A percentile compares a stretch with the other conserved stretches of the same genome.
Evolutionary conservation across 148 eudicot species (phyloP).

Genomic region (Rhododendron williamsianum): DNA sequence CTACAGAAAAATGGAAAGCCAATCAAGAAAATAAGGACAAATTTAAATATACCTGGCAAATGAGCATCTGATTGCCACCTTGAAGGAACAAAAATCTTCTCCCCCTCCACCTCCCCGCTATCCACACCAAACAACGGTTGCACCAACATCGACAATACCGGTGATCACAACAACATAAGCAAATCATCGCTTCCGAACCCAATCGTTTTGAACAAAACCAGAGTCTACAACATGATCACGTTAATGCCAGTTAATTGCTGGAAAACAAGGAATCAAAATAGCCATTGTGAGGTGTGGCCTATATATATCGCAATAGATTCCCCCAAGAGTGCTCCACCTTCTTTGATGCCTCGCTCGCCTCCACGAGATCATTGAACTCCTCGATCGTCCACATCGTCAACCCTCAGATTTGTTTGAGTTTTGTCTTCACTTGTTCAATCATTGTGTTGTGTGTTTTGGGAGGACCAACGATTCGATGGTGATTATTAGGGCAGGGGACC

Average conservation of each 20-base stretch:
- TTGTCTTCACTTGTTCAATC: not conserved
- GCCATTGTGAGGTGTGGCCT: slow-evolving; percentile 37
- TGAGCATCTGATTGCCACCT: too few species aligned
- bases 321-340: slow-evolving; percentile 23
- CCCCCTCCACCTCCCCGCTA: too few species aligned
- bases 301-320: slow-evolving; percentile 24
- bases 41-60: too few species aligned
- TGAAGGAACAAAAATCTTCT: too few species aligned
- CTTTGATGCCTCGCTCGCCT: slow-evolving; percentile 19
- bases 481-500: too few species aligned
- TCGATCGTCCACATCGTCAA: slow-evolving; percentile 21
- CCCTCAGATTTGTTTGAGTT: slow-evolving; percentile 24
- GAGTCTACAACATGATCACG: slow-evolving; percentile 39
- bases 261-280: slow-evolving; percentile 28
- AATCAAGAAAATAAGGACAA: too few species aligned
- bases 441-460: too few species aligned
- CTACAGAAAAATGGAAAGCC: too few species aligned
- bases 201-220: slow-evolving; percentile 29
- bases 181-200: slow-evolving; percentile 18
- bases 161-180: too few species aligned
- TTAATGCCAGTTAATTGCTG: slow-evolving; percentile 43
- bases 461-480: too few species aligned
- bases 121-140: too few species aligned
- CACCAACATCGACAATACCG: too few species aligned
- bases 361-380: slow-evolving; percentile 27